Evolutionary conservation across 805 yeast species (phyloP).

Genomic region (Saccharomycodes ludwigii): DNA sequence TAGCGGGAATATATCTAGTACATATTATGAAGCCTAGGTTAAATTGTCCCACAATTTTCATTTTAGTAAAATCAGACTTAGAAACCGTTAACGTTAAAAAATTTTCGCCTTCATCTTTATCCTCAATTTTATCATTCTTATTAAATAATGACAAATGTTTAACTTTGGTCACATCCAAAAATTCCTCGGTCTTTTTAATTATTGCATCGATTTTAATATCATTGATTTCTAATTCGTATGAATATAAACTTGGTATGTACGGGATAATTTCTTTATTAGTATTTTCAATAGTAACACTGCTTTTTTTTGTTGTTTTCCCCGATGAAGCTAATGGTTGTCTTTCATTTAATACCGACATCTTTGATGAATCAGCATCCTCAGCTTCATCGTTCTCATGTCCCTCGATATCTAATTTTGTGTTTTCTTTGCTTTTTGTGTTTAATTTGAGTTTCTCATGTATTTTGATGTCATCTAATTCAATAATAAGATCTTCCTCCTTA

Average conservation of each 20-base stretch:
- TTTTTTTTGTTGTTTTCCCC: neutral
- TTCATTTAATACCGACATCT: neutral
- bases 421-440: constrained; percentile 10
- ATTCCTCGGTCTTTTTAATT: neutral
- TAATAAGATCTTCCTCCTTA: constrained; percentile 1
- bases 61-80: constrained; percentile 58
- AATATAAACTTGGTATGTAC: neutral
- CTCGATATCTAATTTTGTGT: constrained; percentile 3
- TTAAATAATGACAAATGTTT: constrained; percentile 9
- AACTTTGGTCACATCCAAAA: neutral
- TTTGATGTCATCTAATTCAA: constrained; percentile 8
- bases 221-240: neutral
- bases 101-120: constrained; percentile 42
- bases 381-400: neutral
- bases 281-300: too few relatives aligned
- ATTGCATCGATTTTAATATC: neutral
- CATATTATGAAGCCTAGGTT: constrained; percentile 90
- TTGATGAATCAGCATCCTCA: neutral
- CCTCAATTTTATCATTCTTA: constrained; percentile 30
- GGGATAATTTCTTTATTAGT: too few relatives aligned
- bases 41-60: constrained; percentile 87
- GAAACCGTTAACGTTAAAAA: constrained; percentile 47
- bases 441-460: constrained; percentile 9
- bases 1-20: constrained; percentile 28
- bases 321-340: neutral